Evolutionary conservation across 2,329 filamentous ascomycete genomes (phyloP), one percentile per base, ranked within the genome.

Genomic region (Colletotrichum cuscutae): DNA sequence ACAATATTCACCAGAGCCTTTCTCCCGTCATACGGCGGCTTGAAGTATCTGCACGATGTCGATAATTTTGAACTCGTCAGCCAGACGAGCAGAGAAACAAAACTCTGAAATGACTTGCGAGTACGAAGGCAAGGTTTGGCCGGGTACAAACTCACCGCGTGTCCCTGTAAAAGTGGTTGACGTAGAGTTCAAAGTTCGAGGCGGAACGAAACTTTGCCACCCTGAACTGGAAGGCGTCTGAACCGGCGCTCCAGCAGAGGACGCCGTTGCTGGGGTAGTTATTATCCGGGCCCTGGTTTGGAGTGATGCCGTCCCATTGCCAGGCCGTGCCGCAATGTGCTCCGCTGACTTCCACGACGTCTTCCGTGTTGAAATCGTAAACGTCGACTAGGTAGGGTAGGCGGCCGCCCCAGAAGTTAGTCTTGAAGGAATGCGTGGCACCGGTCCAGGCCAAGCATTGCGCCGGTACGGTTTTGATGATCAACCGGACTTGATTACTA

Each of bases 271-370:
- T 67, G 30, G 63, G 64, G 26, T 74, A 77, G 32, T 59, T 69
- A 68, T 78, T 54, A 75, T 74, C 2, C 83, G 86, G 46, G 19
- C 77, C 77, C 11, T 75, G 67, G 13, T 67, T 35, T 6, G 67
- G 53, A 3, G 75, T 73, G 42, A 76, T 28, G 52, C 77, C 76
- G 64, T 79, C 77, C 77, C 77, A 79, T 22, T 72, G n/a, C 76
- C 77, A 78, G 13, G 53, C 42, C 32, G 73, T 68, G 11, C 72
- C 56, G 71, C 77, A 79, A 32, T 63, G 65, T 22, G 74, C 74
- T n/a, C 65, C 72, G 64, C 69, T 75, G 54, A 74, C 54, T 26
- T 74, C 72, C 37, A 72, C 68, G 53, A 69, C 42, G 49, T 56
- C 72, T 57, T 74, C 74, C 9, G 74, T 74, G 49, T 75, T 75